These are phyloP conservation scores for Hemileccinum rubropunctum DNA, from an alignment of 768 basidiomycete genomes.

Conservation along the genomic window DNA sequence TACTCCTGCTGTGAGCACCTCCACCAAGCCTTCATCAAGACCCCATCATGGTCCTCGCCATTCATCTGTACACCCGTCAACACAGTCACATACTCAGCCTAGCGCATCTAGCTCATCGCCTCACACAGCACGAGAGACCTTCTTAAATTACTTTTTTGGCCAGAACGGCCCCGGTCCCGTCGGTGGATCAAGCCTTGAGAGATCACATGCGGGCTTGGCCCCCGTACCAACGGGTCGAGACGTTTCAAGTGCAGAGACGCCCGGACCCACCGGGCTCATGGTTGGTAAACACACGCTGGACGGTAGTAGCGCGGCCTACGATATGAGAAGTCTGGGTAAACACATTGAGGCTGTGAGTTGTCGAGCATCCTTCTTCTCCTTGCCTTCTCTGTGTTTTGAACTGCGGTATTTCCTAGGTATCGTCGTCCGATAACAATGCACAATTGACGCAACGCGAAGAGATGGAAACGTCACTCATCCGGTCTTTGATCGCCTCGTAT, in stretches of 20 bases:
- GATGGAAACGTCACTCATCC: slow-evolving; percentile 94
- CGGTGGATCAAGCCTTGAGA: slow-evolving; percentile 51
- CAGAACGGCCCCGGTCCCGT: slow-evolving; percentile 80
- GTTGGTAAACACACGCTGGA: slow-evolving; percentile 66
- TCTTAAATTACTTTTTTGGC: slow-evolving; percentile 98
- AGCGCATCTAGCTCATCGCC: slow-evolving; percentile 38
- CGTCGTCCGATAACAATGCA: slow-evolving; percentile 56
- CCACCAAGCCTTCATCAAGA: slow-evolving; percentile 28
- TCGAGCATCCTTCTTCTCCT: neutral
- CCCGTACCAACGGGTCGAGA: slow-evolving; percentile 62
- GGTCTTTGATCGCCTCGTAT: slow-evolving; percentile 92
- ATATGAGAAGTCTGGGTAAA: slow-evolving; percentile 98
- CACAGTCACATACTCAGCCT: slow-evolving; percentile 35
- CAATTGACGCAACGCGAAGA: slow-evolving; percentile 83
- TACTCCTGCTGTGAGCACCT: slow-evolving; percentile 24
- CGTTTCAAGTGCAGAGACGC: slow-evolving; percentile 51
- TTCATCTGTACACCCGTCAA: slow-evolving; percentile 25
- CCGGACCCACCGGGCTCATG: slow-evolving; percentile 59
- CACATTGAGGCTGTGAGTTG: slow-evolving; percentile 95
- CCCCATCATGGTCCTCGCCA: slow-evolving; percentile 33
- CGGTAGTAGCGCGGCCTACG: slow-evolving; percentile 82
- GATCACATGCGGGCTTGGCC: slow-evolving; percentile 22
- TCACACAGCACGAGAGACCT: slow-evolving; percentile 78
- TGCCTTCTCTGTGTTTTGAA: neutral
- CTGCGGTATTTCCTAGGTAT: slow-evolving; percentile 37